phyloP scores from a whole-genome alignment of 257 asterid genomes.

The Misopates orontium region DNA sequence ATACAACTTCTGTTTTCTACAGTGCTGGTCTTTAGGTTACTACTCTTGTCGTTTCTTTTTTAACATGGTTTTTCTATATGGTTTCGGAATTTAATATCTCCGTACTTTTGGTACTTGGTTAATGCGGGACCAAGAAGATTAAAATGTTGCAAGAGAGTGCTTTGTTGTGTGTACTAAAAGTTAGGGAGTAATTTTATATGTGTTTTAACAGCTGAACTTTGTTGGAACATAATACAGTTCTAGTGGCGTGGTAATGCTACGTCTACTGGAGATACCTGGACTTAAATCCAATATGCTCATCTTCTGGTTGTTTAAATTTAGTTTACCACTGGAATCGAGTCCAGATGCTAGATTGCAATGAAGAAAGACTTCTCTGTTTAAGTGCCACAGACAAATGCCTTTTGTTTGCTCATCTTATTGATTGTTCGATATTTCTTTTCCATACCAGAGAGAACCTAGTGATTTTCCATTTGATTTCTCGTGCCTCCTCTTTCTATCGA shows the following conservation, averaged over 20 bases:
- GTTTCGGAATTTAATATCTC: not conserved
- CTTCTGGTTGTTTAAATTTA: slow-evolving; percentile 1
- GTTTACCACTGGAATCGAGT: not conserved
- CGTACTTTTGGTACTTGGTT: no score
- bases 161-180: not conserved
- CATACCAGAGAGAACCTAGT: not conserved
- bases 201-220: not conserved
- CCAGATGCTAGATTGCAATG: no score
- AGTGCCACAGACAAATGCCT: no score
- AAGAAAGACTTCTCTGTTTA: no score
- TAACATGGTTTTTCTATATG: not conserved
- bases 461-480: not conserved
- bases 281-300: slow-evolving; percentile 4
- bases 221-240: slow-evolving; percentile 1
- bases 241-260: not conserved
- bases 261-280: not conserved
- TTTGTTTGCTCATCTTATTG: no score
- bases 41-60: not conserved
- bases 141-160: slow-evolving; percentile 5
- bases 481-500: not conserved
- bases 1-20: not conserved
- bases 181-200: not conserved
- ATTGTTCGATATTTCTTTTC: not conserved
- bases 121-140: not conserved
- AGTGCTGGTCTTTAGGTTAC: slow-evolving; percentile 8